These are phyloP conservation scores for Saccharomycopsis fibuligera DNA, from an alignment of 805 yeast genomes.

Conservation along the genomic window DNA sequence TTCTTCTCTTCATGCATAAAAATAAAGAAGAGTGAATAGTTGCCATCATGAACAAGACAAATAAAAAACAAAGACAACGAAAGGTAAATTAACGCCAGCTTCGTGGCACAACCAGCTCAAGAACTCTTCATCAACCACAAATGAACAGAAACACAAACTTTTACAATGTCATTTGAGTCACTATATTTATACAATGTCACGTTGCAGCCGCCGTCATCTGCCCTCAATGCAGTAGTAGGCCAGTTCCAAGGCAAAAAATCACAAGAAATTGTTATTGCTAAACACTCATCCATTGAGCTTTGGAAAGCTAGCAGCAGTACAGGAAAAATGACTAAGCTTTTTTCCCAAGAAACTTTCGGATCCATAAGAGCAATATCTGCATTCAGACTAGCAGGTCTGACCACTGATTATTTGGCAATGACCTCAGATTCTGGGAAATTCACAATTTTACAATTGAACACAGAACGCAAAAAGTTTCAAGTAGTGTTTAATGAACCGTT, in stretches of 20 bases:
- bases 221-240: conserved; percentile 56
- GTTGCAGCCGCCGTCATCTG: conserved; percentile 51
- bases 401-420: conserved; percentile 53
- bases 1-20: too few species aligned
- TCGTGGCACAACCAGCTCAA: too few species aligned
- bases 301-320: conserved; percentile 45
- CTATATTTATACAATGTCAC: conserved; percentile 64
- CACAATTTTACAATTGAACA: conserved; percentile 42
- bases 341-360: conserved; percentile 47
- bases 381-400: conserved; percentile 47
- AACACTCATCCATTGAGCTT: conserved; percentile 48
- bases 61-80: too few species aligned
- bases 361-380: conserved; percentile 47
- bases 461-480: conserved; percentile 33
- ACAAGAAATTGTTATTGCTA: conserved; percentile 59
- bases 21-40: too few species aligned
- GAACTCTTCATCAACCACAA: too few species aligned
- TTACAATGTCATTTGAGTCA: conserved; percentile 12
- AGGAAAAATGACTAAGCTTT: conserved; percentile 45
- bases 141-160: too few species aligned
- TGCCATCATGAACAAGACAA: too few species aligned
- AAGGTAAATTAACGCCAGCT: too few species aligned
- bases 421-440: conserved; percentile 79
- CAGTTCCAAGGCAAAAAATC: conserved; percentile 51
- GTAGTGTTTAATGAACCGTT: conserved; percentile 55